Evolutionary conservation across 2,329 filamentous ascomycete genomes (phyloP).

Genomic region (Colletotrichum orchidophilum): DNA sequence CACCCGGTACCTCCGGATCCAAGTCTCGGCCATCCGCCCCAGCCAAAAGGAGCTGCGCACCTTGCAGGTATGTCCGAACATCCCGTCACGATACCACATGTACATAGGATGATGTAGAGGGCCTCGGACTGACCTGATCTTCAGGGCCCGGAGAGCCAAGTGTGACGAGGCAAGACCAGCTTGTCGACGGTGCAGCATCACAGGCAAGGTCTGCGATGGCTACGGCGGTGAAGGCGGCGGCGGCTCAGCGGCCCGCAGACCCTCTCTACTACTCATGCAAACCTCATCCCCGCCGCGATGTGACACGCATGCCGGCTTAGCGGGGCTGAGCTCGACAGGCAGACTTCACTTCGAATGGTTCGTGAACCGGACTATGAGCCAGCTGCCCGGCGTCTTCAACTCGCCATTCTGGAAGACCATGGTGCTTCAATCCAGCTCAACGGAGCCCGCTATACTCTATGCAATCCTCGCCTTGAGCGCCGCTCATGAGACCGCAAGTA

Average conservation of each 20-base stretch:
- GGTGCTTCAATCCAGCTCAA: conserved; percentile 46
- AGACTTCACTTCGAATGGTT: conserved; percentile 54
- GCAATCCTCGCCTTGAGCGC: conserved; percentile 40
- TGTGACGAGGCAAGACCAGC: conserved; percentile 38
- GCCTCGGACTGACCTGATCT: not conserved
- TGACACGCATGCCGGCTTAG: not conserved
- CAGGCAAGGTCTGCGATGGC: conserved; percentile 37
- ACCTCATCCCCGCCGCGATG: not conserved
- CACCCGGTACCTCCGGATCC: not conserved
- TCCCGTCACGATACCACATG: not conserved
- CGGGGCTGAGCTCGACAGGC: not conserved
- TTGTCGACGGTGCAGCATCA: conserved; percentile 36
- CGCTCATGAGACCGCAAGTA: not conserved
- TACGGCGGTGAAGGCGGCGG: conserved; percentile 36
- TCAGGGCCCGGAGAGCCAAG: conserved; percentile 38
- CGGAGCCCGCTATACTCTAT: conserved; percentile 51
- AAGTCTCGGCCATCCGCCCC: not conserved
- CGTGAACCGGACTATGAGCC: conserved; percentile 46
- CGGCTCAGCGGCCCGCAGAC: not conserved
- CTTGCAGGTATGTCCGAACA: conserved; percentile 26
- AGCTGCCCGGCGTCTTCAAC: conserved; percentile 47
- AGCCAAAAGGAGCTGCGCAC: conserved; percentile 11
- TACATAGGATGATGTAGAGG: not conserved
- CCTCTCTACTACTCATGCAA: not conserved
- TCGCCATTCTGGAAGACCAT: conserved; percentile 50